Evolutionary conservation across 2,329 filamentous ascomycete genomes (phyloP).

Genomic region (Ceratocystis harringtonii): DNA sequence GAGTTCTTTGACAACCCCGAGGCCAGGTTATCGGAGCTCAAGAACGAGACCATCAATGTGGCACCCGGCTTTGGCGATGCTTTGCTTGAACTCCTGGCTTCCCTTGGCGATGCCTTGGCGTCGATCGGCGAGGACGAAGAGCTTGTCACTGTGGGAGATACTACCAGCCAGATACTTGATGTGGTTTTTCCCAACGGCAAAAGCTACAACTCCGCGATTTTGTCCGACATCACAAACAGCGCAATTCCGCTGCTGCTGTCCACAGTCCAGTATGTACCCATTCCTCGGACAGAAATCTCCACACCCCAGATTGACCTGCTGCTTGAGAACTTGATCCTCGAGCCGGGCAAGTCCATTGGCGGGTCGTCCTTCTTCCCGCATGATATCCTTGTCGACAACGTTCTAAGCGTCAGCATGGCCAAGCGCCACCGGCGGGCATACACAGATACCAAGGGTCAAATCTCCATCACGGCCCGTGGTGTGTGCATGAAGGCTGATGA

Average conservation of each 20-base stretch:
- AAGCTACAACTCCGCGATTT: constrained; percentile 51
- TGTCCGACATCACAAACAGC: constrained; percentile 61
- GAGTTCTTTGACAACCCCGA: constrained; percentile 67
- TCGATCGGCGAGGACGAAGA: constrained; percentile 59
- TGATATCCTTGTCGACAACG: constrained; percentile 63
- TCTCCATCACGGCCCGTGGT: constrained; percentile 55
- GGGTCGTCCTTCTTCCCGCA: constrained; percentile 80
- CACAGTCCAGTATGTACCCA: constrained; percentile 72
- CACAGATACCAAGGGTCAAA: constrained; percentile 46
- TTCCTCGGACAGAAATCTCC: constrained; percentile 77
- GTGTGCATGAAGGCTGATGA: constrained; percentile 74
- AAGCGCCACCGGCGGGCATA: constrained; percentile 25
- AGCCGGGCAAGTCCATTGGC: constrained; percentile 74
- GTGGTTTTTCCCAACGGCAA: constrained; percentile 53
- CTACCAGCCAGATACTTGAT: constrained; percentile 49
- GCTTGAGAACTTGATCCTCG: constrained; percentile 78
- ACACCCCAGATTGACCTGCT: constrained; percentile 72
- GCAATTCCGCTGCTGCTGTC: constrained; percentile 67
- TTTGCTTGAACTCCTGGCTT: neutral
- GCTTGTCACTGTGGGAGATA: constrained; percentile 52
- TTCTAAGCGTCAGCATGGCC: constrained; percentile 58
- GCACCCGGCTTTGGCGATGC: constrained; percentile 26
- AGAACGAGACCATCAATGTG: constrained; percentile 44
- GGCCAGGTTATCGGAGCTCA: constrained; percentile 35
- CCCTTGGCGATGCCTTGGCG: constrained; percentile 33